Percentiles rank a stretch among this genome's conserved stretches.
phyloP scores from a whole-genome alignment of 2,329 filamentous ascomycete species.

The Penicillium sp. region DNA sequence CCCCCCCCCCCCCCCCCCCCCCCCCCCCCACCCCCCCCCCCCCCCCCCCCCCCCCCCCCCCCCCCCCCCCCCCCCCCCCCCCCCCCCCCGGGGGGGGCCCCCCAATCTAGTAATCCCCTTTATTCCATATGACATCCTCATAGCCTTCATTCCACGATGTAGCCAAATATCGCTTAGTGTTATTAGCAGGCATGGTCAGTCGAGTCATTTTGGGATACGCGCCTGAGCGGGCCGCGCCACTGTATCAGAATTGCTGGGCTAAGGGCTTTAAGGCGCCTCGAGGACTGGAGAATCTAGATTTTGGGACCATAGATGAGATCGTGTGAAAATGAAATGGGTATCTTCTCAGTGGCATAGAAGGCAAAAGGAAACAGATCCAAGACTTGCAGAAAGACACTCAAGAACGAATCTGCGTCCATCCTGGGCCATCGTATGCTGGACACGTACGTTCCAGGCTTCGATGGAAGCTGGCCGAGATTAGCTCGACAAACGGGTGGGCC shows the following conservation, averaged over 20 bases:
- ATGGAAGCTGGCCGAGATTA: slow-evolving; percentile 3
- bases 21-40: too few relatives aligned
- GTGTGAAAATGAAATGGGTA: not conserved
- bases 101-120: too few relatives aligned
- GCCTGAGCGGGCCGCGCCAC: slow-evolving; percentile 1
- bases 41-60: too few relatives aligned
- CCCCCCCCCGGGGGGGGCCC: too few relatives aligned
- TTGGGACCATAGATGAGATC: not conserved
- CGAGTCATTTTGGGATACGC: not conserved
- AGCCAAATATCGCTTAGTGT: not conserved
- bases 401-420: not conserved
- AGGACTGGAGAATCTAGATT: not conserved
- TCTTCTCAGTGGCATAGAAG: not conserved
- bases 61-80: too few relatives aligned
- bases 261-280: not conserved
- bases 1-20: too few relatives aligned
- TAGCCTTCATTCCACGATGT: not conserved
- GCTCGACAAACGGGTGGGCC: slow-evolving; percentile 1
- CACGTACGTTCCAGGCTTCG: not conserved
- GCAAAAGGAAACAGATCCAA: not conserved
- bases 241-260: not conserved
- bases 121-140: too few relatives aligned
- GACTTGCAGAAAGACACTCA: not conserved
- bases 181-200: not conserved
- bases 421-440: not conserved